Conservation (phyloP, 805 yeast genomes). For the Ogataea paradorogensis region DNA sequence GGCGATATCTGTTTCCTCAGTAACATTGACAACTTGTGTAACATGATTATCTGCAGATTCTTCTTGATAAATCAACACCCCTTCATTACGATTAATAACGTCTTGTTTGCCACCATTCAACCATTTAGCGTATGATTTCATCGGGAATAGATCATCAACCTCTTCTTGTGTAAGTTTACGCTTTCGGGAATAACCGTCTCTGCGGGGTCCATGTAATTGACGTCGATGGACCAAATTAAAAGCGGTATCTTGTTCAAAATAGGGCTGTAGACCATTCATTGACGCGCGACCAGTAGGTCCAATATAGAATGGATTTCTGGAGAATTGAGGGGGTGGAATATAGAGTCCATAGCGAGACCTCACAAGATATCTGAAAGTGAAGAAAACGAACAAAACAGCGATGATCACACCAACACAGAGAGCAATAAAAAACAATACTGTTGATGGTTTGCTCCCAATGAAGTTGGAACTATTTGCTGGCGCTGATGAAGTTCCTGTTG, state of each 20-base stretch:
- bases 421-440: constrained; percentile 62
- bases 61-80: constrained; percentile 32
- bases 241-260: constrained; percentile 21
- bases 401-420: constrained; percentile 59
- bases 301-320: constrained; percentile 25
- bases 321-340: constrained; percentile 33
- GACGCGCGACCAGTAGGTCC: constrained; percentile 25
- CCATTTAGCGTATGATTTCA: constrained; percentile 58
- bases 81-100: constrained; percentile 43
- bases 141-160: constrained; percentile 60
- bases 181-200: constrained; percentile 42
- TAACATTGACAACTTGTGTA: neutral
- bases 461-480: constrained; percentile 16
- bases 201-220: constrained; percentile 4
- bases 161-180: constrained; percentile 52
- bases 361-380: constrained; percentile 58
- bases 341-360: constrained; percentile 56
- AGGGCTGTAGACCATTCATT: constrained; percentile 27
- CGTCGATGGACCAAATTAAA: constrained; percentile 10
- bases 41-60: constrained; percentile 29
- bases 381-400: constrained; percentile 54
- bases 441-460: constrained; percentile 52
- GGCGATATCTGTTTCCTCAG: constrained; percentile 15
- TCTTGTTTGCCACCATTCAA: constrained; percentile 57
- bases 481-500: constrained; percentile 3